Conservation (phyloP, 805 yeast genomes). For the Schwanniomyces polymorphus region DNA sequence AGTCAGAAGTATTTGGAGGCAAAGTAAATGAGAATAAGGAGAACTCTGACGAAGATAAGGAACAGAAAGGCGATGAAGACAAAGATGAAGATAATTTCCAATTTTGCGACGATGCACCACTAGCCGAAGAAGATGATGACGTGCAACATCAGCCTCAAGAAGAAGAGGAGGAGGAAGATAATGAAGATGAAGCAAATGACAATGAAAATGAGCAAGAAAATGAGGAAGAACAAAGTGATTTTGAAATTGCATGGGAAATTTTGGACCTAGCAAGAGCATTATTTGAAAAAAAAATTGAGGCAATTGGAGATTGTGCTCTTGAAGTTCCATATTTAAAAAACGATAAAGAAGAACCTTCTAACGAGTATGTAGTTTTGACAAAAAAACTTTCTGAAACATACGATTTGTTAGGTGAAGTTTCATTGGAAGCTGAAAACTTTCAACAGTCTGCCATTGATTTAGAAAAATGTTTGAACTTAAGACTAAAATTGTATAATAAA, state of each 20-base stretch:
- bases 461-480: slow-evolving; percentile 52
- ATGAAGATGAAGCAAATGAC: slow-evolving; percentile 27
- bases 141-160: slow-evolving; percentile 10
- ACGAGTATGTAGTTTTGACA: slow-evolving; percentile 35
- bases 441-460: slow-evolving; percentile 75
- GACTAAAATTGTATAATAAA: slow-evolving; percentile 50
- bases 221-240: slow-evolving; percentile 60
- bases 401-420: slow-evolving; percentile 84
- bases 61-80: slow-evolving; percentile 19
- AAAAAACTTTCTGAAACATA: slow-evolving; percentile 70
- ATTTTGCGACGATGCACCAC: slow-evolving; percentile 24
- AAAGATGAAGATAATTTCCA: slow-evolving; percentile 25
- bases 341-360: slow-evolving; percentile 28
- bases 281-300: slow-evolving; percentile 48
- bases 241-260: slow-evolving; percentile 87
- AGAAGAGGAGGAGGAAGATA: slow-evolving; percentile 16
- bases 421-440: slow-evolving; percentile 87
- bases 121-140: slow-evolving; percentile 21
- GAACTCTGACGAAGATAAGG: slow-evolving; percentile 21
- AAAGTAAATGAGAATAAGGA: slow-evolving; percentile 18
- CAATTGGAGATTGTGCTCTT: slow-evolving; percentile 4
- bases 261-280: slow-evolving; percentile 75
- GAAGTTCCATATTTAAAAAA: slow-evolving; percentile 27
- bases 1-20: slow-evolving; percentile 74
- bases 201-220: slow-evolving; percentile 17